Evolutionary conservation across 179 eudicot genomes (phyloP).

Genomic region (Corrigiola litoralis): DNA sequence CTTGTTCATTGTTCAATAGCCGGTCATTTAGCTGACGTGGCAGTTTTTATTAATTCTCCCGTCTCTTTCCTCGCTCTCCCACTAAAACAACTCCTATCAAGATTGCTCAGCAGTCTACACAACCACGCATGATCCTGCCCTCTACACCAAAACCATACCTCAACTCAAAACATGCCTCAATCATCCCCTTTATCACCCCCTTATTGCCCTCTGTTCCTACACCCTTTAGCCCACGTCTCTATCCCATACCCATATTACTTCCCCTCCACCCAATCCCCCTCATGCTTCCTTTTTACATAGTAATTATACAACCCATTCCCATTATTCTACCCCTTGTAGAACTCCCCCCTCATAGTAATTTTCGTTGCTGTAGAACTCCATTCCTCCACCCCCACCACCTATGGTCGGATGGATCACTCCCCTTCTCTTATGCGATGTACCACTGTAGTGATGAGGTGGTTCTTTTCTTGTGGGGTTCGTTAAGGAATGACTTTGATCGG

Average conservation of each 20-base stretch:
- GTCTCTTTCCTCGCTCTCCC: too few relatives aligned
- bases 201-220: conserved; percentile 77
- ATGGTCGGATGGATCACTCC: not conserved
- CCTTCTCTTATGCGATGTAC: conserved; percentile 59
- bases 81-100: conserved; percentile 69
- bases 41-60: too few relatives aligned
- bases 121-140: conserved; percentile 88
- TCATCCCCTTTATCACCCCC: conserved; percentile 58
- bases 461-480: conserved; percentile 7
- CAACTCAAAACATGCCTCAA: conserved; percentile 75
- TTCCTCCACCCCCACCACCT: conserved; percentile 41
- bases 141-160: conserved; percentile 79
- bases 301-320: conserved; percentile 84
- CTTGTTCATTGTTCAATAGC: too few relatives aligned
- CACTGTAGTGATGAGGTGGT: conserved; percentile 51
- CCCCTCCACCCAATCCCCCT: conserved; percentile 92
- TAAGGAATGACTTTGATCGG: conserved; percentile 18
- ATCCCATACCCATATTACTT: conserved; percentile 81
- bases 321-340: conserved; percentile 62
- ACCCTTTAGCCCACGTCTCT: conserved; percentile 85
- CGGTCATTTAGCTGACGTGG: too few relatives aligned
- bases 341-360: conserved; percentile 86
- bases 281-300: conserved; percentile 68
- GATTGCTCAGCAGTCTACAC: conserved; percentile 62
- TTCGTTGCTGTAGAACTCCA: conserved; percentile 71